Percentiles rank a stretch among this genome's conserved stretches.
These are phyloP conservation scores for Pythium pyrilobum DNA, from an alignment of 352 stramenopile genomes.

Conservation along the genomic window DNA sequence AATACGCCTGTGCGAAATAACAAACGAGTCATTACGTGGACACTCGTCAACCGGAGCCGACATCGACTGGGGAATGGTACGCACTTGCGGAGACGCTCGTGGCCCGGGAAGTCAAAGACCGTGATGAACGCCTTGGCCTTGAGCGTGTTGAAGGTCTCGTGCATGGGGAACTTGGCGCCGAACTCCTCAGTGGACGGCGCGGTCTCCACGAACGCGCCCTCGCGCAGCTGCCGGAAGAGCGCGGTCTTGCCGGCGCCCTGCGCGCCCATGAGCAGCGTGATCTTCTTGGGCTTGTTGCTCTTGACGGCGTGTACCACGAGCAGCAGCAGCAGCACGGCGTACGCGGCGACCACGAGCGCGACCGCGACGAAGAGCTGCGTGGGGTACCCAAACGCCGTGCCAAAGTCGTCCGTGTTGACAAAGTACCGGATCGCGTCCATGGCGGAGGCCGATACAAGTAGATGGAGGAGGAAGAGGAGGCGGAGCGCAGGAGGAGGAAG, in stretches of 20 bases:
- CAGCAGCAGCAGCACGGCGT: conserved; percentile 1
- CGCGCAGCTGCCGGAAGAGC: conserved; percentile 5
- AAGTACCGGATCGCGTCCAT: no score
- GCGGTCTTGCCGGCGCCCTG: conserved; percentile 6
- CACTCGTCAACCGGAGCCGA: neutral
- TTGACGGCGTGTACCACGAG: conserved; percentile 8
- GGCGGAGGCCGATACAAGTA: no score
- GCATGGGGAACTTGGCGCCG: conserved; percentile 14
- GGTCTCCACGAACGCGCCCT: neutral
- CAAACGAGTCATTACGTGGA: neutral
- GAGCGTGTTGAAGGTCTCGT: conserved; percentile 6
- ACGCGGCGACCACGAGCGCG: conserved; percentile 1
- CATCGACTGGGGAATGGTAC: no score
- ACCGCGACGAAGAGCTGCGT: conserved; percentile 8
- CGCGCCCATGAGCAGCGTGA: conserved; percentile 6
- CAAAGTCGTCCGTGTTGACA: conserved; percentile 13
- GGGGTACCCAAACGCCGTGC: conserved; percentile 4
- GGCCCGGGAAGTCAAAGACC: conserved; percentile 13
- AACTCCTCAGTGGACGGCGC: conserved; percentile 6
- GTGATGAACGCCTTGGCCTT: conserved; percentile 12
- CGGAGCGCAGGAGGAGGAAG: no score
- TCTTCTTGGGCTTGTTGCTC: conserved; percentile 11
- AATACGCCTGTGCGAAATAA: conserved; percentile 3
- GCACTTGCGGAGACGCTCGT: conserved; percentile 7
- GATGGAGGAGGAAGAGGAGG: no score